A percentile compares a stretch with the other conserved stretches of the same genome.
Evolutionary conservation across 2,329 filamentous ascomycete species (phyloP).

Genomic region (Zymoseptoria passerinii): DNA sequence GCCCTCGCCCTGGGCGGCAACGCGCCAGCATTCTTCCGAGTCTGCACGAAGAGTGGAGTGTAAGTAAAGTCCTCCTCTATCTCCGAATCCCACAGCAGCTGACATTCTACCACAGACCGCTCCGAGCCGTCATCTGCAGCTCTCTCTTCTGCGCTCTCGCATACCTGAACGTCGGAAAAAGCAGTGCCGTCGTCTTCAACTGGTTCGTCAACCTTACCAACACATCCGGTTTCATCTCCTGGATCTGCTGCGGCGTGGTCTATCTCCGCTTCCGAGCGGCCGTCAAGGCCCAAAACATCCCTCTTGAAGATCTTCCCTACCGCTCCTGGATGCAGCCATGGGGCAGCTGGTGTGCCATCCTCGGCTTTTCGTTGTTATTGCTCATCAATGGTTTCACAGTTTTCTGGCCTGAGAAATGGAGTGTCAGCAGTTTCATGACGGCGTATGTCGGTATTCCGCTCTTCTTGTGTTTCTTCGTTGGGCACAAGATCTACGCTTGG

Average conservation of each 20-base stretch:
- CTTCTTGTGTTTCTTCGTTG: slow-evolving; percentile 49
- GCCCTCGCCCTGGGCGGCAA: slow-evolving; percentile 54
- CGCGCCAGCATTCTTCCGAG: slow-evolving; percentile 48
- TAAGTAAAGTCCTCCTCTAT: not conserved
- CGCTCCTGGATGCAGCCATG: slow-evolving; percentile 53
- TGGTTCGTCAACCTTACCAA: slow-evolving; percentile 67
- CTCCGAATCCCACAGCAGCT: not conserved
- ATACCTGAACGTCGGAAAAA: slow-evolving; percentile 42
- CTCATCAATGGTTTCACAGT: slow-evolving; percentile 69
- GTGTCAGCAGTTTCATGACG: slow-evolving; percentile 54
- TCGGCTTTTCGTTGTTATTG: slow-evolving; percentile 52
- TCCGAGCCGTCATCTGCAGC: slow-evolving; percentile 38
- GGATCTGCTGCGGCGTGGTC: slow-evolving; percentile 48
- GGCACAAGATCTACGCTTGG: slow-evolving; percentile 42
- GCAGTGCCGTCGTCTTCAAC: slow-evolving; percentile 45
- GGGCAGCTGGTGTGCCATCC: slow-evolving; percentile 53
- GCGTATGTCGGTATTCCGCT: slow-evolving; percentile 54
- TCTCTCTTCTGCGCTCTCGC: slow-evolving; percentile 40
- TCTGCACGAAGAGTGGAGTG: slow-evolving; percentile 53
- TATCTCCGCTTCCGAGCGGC: slow-evolving; percentile 54
- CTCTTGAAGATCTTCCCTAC: slow-evolving; percentile 43
- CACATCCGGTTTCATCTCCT: slow-evolving; percentile 47
- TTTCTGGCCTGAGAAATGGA: slow-evolving; percentile 61
- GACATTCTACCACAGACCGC: slow-evolving; percentile 28
- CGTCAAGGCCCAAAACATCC: slow-evolving; percentile 46